phyloP scores from a whole-genome alignment of 2,329 filamentous ascomycete species.

The Xylaria sp. region DNA sequence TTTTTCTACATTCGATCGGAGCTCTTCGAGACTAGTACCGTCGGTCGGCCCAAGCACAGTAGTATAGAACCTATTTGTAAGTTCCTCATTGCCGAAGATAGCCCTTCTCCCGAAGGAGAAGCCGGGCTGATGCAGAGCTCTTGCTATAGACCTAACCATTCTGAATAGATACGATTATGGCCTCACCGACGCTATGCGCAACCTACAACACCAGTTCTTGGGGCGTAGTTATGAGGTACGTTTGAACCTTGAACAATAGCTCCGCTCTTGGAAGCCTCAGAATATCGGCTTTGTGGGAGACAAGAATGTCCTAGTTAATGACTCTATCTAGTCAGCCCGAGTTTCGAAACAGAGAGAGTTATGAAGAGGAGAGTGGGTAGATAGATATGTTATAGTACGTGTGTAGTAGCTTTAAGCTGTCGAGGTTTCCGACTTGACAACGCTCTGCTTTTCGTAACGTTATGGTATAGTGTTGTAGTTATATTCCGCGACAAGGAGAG shows the following conservation, averaged over 20 bases:
- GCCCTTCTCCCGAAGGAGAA: not conserved
- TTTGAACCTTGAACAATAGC: conserved; percentile 7
- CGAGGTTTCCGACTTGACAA: too few species aligned
- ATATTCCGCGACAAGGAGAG: too few species aligned
- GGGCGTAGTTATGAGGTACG: not conserved
- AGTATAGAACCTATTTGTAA: conserved; percentile 1
- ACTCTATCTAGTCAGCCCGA: not conserved
- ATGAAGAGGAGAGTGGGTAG: not conserved
- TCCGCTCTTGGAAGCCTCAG: conserved; percentile 12
- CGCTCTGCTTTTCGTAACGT: too few species aligned
- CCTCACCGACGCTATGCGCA: too few species aligned
- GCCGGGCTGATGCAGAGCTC: conserved; percentile 1
- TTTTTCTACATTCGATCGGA: conserved; percentile 6
- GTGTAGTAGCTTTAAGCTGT: too few species aligned
- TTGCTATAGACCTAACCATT: not conserved
- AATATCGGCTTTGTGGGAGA: not conserved
- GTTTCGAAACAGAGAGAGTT: not conserved
- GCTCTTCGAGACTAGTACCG: not conserved
- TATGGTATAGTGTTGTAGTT: too few species aligned
- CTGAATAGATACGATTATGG: not conserved
- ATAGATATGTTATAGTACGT: too few species aligned
- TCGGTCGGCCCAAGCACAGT: not conserved
- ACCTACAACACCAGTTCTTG: not conserved
- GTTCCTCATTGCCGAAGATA: not conserved
- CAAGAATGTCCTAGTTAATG: not conserved